Base-by-base conservation (phyloP, 2,329 filamentous ascomycete species). In the Aspergillus calidoustus region DNA sequence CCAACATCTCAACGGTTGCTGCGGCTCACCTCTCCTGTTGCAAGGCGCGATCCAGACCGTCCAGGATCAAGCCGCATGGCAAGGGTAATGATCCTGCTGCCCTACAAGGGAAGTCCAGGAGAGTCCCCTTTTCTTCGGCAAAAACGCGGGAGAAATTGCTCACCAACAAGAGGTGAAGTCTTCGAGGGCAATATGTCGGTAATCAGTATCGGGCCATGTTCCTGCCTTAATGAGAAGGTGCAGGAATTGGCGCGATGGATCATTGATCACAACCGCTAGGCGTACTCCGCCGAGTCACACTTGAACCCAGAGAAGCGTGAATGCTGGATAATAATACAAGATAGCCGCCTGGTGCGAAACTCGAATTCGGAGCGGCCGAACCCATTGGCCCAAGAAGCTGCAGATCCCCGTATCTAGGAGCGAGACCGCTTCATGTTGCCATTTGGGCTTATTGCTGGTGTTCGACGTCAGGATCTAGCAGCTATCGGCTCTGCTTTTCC, bases 351-450 rank as follows among this genome's bases (percentile, higher is more conserved):
- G 30, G 46, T 50, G 25, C 48, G 48, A 31, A 31, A 30, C 28
- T n/a, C 17, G 38, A 23, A 19, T n/a, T 54, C 38, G 23, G 52
- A n/a, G 52, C 25, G 52, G 52, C 52, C 52, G 48, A 50, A 50
- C 13, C 19, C 23, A 48, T 31, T 50, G 48, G 23, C 17, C 48
- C 34, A 13, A 41, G 15, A 50, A 30, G 23, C 23, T 22, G 52
- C 52, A 54, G 52, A 46, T 54, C 52, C 43, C 22, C 34, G 17
- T 46, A 25, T 54, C 38, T 54, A 28, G 22, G 23, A 28, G 11
- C 47, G 17, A 50, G 8, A 50, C 48, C 48, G 25, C 48, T 28
- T 50, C 48, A 50, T 50, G 48, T 50, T 30, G 23, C 23, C 23
- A 25, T 49, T 4, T 6, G 34, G 34, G 15, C 34, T 15, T 17